Evolutionary conservation across 768 basidiomycete genomes (phyloP), one percentile per base, ranked within the genome.

Genomic region (Saitozyma podzolica): DNA sequence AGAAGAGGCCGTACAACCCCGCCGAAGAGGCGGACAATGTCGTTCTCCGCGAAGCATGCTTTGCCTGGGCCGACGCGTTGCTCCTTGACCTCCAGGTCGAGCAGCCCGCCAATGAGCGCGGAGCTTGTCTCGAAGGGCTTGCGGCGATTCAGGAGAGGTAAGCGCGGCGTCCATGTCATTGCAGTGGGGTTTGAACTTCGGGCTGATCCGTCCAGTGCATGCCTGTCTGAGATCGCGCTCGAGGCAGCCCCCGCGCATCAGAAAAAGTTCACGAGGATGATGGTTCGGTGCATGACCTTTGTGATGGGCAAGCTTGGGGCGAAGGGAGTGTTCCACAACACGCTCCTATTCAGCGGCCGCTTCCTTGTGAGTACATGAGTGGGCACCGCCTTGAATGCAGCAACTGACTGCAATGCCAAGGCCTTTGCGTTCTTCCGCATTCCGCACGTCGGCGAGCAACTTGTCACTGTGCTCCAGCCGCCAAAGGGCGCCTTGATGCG

Each of bases 271-370:
- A 72, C 73, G 17, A 53, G 63, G 19, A 58, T 80, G 39, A 74
- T 83, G 69, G 70, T 80, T 7, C 60, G 58, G 50, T 63, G 80
- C 14, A 73, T 82, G 65, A 68, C 61, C 3, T 83, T 80, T 56
- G 82, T 81, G 0, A 78, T 82, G 68, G 75, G 76, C 40, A 82
- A 83, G 68, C 74, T 83, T 0, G 81, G 81, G 11, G 80, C 80
- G 48, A 82, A 82, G 58, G 81, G 80, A 52, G 81, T 83, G 20
- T 83, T 81, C 69, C 81, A 82, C 59, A 83, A 83, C 56, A 82
- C 80, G 9, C 72, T 83, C 40, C 66, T 80, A 19, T 83, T 83
- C 66, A 77, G 80, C 8, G 81, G 82, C 0, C 66, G 58, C 66
- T 82, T 72, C 70, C 80, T 59, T 76, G 80, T 80, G 47, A 61